These are phyloP conservation scores for Leccinum arenicola DNA, from an alignment of 768 basidiomycete species.

Conservation along the genomic window DNA sequence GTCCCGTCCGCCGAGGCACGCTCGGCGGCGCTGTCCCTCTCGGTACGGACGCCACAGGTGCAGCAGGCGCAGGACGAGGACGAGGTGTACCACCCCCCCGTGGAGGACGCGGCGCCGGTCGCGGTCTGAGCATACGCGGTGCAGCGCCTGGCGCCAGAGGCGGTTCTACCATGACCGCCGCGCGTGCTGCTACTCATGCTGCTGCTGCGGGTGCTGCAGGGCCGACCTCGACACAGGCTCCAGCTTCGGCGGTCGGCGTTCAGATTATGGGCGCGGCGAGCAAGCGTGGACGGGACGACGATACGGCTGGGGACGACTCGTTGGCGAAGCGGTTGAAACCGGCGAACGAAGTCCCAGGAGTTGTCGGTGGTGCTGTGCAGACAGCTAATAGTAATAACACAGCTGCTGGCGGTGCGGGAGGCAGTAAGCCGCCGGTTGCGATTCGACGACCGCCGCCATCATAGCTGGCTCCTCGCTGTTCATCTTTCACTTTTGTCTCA, in stretches of 20 bases:
- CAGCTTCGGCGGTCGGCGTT: slow-evolving; percentile 35
- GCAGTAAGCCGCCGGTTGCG: slow-evolving; percentile 32
- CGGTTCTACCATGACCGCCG: slow-evolving; percentile 18
- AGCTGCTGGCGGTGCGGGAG: slow-evolving; percentile 7
- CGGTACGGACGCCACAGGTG: slow-evolving; percentile 14
- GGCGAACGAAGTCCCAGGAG: slow-evolving; percentile 26
- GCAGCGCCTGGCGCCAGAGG: slow-evolving; percentile 24
- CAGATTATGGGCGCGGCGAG: slow-evolving; percentile 63
- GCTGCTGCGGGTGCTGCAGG: not conserved
- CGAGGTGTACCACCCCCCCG: slow-evolving; percentile 32
- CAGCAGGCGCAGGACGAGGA: slow-evolving; percentile 22
- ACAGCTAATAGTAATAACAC: not conserved
- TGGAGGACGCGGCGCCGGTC: slow-evolving; percentile 31
- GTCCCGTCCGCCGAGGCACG: slow-evolving; percentile 29
- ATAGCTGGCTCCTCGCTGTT: not conserved
- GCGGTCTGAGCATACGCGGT: slow-evolving; percentile 31
- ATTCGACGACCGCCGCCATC: slow-evolving; percentile 32
- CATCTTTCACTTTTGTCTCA: not conserved
- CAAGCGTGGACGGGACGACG: slow-evolving; percentile 65
- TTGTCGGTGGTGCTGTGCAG: not conserved
- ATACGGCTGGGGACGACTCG: slow-evolving; percentile 47
- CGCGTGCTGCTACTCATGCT: slow-evolving; percentile 12
- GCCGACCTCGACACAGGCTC: not conserved
- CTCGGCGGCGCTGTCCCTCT: slow-evolving; percentile 30
- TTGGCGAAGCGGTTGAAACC: slow-evolving; percentile 68